Conservation (phyloP, 1,284 basidiomycete species). For the Ceratobasidium sp. region DNA sequence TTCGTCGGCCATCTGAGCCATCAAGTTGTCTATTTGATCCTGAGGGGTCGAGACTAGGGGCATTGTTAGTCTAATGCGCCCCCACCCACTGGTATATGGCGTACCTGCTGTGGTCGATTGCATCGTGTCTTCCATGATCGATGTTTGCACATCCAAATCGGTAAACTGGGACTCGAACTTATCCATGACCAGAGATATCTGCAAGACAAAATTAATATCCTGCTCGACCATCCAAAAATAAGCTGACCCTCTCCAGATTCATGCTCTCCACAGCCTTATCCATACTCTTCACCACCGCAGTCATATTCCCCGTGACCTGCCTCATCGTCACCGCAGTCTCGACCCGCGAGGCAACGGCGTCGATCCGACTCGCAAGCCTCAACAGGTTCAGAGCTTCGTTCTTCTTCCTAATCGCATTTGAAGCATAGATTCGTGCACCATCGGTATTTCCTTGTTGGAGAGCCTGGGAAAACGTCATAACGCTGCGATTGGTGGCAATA, state of each 20-base stretch:
- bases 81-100: neutral
- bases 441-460: constrained; percentile 96
- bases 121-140: constrained; percentile 98
- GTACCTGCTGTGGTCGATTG: constrained; percentile 79
- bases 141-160: constrained; percentile 97
- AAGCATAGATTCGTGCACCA: constrained; percentile 97
- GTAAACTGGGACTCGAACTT: constrained; percentile 97
- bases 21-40: constrained; percentile 92
- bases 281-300: constrained; percentile 96
- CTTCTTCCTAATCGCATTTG: constrained; percentile 99
- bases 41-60: constrained; percentile 81
- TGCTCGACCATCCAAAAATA: neutral
- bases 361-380: constrained; percentile 86
- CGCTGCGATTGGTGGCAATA: neutral
- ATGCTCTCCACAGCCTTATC: constrained; percentile 99
- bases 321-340: constrained; percentile 99
- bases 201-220: constrained; percentile 36
- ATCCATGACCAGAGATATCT: constrained; percentile 99
- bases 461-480: constrained; percentile 63
- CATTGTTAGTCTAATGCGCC: neutral
- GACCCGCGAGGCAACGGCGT: constrained; percentile 94
- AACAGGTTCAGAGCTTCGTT: constrained; percentile 91
- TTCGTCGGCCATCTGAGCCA: constrained; percentile 96
- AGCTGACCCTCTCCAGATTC: constrained; percentile 91
- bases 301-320: constrained; percentile 89